A percentile compares a stretch with the other conserved stretches of the same genome.
Conservation (phyloP, 495 filamentous ascomycete genomes). For the Penicillium argentinense region DNA sequence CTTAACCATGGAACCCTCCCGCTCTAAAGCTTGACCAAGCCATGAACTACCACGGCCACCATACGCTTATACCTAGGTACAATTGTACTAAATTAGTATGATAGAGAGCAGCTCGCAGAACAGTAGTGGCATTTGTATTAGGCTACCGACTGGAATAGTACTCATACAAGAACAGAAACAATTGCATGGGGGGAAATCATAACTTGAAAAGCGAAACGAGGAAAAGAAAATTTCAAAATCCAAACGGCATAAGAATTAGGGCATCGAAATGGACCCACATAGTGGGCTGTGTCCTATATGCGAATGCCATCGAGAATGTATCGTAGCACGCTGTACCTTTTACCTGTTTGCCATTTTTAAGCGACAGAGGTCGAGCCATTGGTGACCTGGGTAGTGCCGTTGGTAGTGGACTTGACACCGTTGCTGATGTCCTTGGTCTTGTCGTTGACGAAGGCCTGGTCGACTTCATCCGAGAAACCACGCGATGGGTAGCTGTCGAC, state of each 20-base stretch:
- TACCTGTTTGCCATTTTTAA: constrained; percentile 7
- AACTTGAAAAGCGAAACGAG: constrained; percentile 10
- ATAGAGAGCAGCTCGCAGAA: too few relatives aligned
- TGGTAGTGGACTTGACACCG: constrained; percentile 16
- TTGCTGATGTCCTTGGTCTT: constrained; percentile 18
- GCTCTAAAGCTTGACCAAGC: too few relatives aligned
- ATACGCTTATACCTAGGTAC: too few relatives aligned
- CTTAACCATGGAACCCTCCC: too few relatives aligned
- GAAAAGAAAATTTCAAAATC: constrained; percentile 6
- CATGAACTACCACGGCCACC: too few relatives aligned
- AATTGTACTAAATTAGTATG: too few relatives aligned
- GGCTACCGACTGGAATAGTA: constrained; percentile 24
- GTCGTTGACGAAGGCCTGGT: constrained; percentile 49
- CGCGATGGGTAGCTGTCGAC: constrained; percentile 29
- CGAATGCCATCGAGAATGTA: constrained; percentile 5
- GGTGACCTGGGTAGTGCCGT: constrained; percentile 18
- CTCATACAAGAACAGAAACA: constrained; percentile 20
- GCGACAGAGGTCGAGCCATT: constrained; percentile 23
- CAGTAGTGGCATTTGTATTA: constrained; percentile 30
- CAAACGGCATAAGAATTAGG: constrained; percentile 5
- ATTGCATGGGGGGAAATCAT: constrained; percentile 32
- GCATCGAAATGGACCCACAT: background rate
- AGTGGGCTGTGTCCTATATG: background rate
- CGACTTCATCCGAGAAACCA: constrained; percentile 56
- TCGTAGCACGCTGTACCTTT: background rate